These are phyloP conservation scores for Daldinia sp. DNA, from an alignment of 2,329 filamentous ascomycete species.

Conservation along the genomic window DNA sequence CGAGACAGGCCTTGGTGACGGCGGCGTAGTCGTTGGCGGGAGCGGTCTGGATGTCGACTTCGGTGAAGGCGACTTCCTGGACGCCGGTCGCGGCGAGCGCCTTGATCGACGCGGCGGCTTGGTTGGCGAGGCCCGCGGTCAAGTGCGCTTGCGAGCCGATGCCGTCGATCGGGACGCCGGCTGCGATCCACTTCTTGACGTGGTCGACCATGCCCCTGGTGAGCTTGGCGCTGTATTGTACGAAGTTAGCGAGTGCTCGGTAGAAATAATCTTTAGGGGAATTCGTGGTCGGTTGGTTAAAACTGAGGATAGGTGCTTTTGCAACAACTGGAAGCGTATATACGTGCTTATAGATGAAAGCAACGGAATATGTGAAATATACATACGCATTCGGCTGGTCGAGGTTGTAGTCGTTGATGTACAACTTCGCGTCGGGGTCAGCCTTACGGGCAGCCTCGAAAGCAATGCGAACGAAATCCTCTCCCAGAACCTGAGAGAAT, in stretches of 20 bases:
- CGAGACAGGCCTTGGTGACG: slow-evolving; percentile 65
- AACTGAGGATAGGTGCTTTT: too few relatives aligned
- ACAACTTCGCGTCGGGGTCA: slow-evolving; percentile 73
- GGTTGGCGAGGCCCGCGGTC: slow-evolving; percentile 50
- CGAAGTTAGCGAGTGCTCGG: slow-evolving; percentile 3
- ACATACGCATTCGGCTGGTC: slow-evolving; percentile 60
- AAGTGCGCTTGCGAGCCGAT: slow-evolving; percentile 64
- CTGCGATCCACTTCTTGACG: slow-evolving; percentile 70
- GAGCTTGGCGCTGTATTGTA: slow-evolving; percentile 56
- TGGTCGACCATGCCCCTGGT: slow-evolving; percentile 59
- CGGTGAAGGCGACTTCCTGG: slow-evolving; percentile 64
- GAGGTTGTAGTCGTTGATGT: slow-evolving; percentile 80
- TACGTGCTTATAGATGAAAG: neutral
- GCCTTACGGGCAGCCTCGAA: slow-evolving; percentile 73
- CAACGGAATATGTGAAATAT: neutral
- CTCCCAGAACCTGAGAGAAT: slow-evolving; percentile 73
- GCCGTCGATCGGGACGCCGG: slow-evolving; percentile 69
- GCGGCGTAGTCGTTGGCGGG: slow-evolving; percentile 65
- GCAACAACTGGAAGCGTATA: neutral
- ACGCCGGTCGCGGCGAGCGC: slow-evolving; percentile 56
- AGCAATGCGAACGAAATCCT: slow-evolving; percentile 74
- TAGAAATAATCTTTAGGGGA: neutral
- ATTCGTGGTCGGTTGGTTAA: neutral
- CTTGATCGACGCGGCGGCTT: slow-evolving; percentile 54
- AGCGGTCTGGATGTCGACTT: slow-evolving; percentile 70